A percentile compares a stretch with the other conserved stretches of the same genome.
phyloP scores from a whole-genome alignment of 1,284 basidiomycete species.

The Malassezia sympodialis region DNA sequence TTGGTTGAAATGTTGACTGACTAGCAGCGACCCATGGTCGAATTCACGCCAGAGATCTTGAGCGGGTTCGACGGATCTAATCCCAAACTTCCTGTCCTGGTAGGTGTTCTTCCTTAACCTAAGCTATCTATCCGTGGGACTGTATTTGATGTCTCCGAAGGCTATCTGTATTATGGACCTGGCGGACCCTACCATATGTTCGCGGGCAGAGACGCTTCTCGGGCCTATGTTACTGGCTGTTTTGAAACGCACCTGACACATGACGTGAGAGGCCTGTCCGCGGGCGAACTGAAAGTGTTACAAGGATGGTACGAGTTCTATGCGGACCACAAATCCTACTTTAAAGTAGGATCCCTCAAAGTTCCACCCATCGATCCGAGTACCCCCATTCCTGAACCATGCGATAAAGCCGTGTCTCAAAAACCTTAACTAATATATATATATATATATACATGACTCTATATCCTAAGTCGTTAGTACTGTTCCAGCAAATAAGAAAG shows the following conservation, averaged over 20 bases:
- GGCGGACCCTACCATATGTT: constrained; percentile 42
- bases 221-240: constrained; percentile 46
- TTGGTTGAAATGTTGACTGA: constrained; percentile 15
- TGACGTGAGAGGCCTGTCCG: constrained; percentile 38
- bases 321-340: constrained; percentile 31
- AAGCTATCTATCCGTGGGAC: constrained; percentile 62
- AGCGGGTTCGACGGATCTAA: constrained; percentile 61
- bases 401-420: constrained; percentile 19
- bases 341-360: constrained; percentile 30
- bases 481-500: background rate
- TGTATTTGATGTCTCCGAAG: constrained; percentile 77
- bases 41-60: constrained; percentile 65
- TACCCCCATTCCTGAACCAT: constrained; percentile 29
- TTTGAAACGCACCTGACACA: constrained; percentile 43
- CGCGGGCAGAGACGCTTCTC: constrained; percentile 39
- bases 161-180: constrained; percentile 66
- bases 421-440: constrained; percentile 12
- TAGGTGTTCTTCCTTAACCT: background rate
- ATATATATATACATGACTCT: constrained; percentile 3
- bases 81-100: constrained; percentile 1
- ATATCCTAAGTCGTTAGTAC: background rate
- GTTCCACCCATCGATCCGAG: constrained; percentile 27
- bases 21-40: constrained; percentile 49
- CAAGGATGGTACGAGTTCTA: constrained; percentile 37
- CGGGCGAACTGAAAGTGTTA: constrained; percentile 25